Conservation (phyloP, 257 asterid genomes). For the Primulina eburnea region DNA sequence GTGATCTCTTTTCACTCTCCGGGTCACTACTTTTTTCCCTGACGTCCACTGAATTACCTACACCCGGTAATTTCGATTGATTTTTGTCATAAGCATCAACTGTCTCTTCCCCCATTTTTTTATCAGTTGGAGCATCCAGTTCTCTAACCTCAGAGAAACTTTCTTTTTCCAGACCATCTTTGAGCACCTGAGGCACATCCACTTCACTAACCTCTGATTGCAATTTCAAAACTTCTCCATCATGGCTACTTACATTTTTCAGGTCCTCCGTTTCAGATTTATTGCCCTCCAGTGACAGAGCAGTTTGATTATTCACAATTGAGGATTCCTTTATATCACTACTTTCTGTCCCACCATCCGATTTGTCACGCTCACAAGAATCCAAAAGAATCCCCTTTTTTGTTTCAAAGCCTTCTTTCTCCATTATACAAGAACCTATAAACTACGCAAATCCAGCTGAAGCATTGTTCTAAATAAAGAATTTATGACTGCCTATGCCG, state of each 20-base stretch:
- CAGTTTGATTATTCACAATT: constrained; percentile 16
- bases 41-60: constrained; percentile 13
- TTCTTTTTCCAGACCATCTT: constrained; percentile 26
- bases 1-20: constrained; percentile 22
- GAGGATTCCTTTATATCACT: constrained; percentile 18
- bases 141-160: constrained; percentile 26
- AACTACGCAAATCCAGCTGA: constrained; percentile 20
- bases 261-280: constrained; percentile 17
- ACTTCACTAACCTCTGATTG: constrained; percentile 17
- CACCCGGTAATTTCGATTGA: constrained; percentile 23
- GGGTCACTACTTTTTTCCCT: constrained; percentile 30
- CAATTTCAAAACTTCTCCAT: constrained; percentile 19
- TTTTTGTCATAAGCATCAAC: constrained; percentile 27
- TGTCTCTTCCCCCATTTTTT: constrained; percentile 24
- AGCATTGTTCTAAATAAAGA: constrained; percentile 16
- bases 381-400: constrained; percentile 21
- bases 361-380: constrained; percentile 12
- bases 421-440: constrained; percentile 28
- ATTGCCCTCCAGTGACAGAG: constrained; percentile 27
- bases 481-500: background rate
- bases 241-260: constrained; percentile 25
- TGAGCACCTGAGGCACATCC: constrained; percentile 14
- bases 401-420: constrained; percentile 30
- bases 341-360: constrained; percentile 18
- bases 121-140: constrained; percentile 24